Evolutionary conservation across 768 basidiomycete genomes (phyloP).

Genomic region (Boletellus emodensis): DNA sequence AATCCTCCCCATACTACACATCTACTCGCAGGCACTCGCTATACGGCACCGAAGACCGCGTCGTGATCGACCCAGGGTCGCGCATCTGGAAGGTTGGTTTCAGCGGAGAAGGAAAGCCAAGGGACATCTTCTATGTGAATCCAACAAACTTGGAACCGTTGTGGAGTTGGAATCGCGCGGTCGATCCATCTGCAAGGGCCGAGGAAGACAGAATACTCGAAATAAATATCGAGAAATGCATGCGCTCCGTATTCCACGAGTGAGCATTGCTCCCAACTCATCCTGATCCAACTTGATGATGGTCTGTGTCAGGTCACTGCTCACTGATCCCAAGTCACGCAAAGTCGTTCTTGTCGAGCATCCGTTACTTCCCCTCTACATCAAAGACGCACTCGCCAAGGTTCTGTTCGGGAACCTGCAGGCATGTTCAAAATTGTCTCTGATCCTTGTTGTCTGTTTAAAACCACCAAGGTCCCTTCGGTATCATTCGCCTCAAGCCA

Average conservation of each 20-base stretch:
- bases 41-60: conserved; percentile 94
- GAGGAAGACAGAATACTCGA: conserved; percentile 76
- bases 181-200: conserved; percentile 50
- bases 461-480: conserved; percentile 69
- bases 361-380: conserved; percentile 76
- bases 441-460: neutral
- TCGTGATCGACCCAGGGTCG: conserved; percentile 93
- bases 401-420: conserved; percentile 89
- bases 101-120: conserved; percentile 88
- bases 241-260: conserved; percentile 84
- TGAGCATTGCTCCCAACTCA: conserved; percentile 35
- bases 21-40: conserved; percentile 87
- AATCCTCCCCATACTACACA: conserved; percentile 78
- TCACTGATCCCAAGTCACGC: conserved; percentile 92
- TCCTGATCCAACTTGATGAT: conserved; percentile 10
- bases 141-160: conserved; percentile 41
- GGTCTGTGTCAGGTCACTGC: conserved; percentile 60
- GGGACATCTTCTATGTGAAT: conserved; percentile 76
- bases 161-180: conserved; percentile 59
- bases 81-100: conserved; percentile 97
- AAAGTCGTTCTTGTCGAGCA: conserved; percentile 94
- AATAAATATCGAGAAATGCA: conserved; percentile 58
- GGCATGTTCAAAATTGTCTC: conserved; percentile 35
- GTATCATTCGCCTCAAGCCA: conserved; percentile 91
- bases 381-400: conserved; percentile 85